Base-by-base conservation (phyloP, 2,329 filamentous ascomycete species). In the Geosmithia flava region DNA sequence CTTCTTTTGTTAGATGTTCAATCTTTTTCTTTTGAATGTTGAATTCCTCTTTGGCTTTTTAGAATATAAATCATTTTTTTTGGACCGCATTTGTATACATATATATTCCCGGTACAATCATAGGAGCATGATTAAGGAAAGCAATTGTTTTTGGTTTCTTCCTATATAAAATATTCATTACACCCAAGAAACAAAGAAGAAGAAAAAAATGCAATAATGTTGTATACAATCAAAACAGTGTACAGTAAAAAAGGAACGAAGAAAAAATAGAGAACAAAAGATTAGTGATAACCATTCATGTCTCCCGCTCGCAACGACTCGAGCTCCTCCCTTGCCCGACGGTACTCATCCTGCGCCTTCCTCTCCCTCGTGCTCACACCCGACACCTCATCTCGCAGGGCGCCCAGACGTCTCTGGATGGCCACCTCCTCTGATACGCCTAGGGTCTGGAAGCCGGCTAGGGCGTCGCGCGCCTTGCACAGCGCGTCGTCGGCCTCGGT, bases 261-360 rank as follows among this genome's bases (percentile, higher is more conserved):
- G 11, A 30, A 30, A 30, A 11, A 30, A 30, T 11, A 37, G 10
- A 16, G 33, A 37, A 37, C 3, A 37, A 37, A 11, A 37, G 2
- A 20, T 60, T 55, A 71, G 52, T 68, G 62, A 56, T 66, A 63
- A 37, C 69, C 69, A 48, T 66, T 65, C 44, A 59, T 53, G 30
- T 53, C 55, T 13, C 53, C 57, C 46, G 55, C 55, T 52, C 59
- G 63, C 55, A 95, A 67, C 48, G 66, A 69, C 45, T 82, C 78
- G 54, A 96, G 64, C 70, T 97, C 93, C 44, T 89, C 87, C 65
- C 78, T 87, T 50, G 81, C 78, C 53, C 68, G 70, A 56, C 86
- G 77, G 62, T 93, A 98, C 57, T 84, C 63, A 53, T 96, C 89
- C 67, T 98, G 93, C 7, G 88, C 89, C 67, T 96, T 88, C 50